Evolutionary conservation across 331 rosid species (phyloP).

Genomic region (Malus hybrid): DNA sequence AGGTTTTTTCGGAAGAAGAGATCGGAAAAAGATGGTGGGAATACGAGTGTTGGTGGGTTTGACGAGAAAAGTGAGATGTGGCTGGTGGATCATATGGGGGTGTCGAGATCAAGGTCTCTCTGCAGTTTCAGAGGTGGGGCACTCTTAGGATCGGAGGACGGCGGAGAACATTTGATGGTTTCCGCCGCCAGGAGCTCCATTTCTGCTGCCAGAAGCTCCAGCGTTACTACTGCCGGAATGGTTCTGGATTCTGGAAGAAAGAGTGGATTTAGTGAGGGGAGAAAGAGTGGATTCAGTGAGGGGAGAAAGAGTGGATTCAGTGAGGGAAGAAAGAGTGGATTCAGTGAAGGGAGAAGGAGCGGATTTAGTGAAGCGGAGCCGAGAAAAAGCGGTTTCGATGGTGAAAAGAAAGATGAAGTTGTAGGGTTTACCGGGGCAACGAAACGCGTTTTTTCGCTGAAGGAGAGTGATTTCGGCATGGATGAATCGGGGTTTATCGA

Average conservation of each 20-base stretch:
- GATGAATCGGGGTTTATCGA: slow-evolving; percentile 89
- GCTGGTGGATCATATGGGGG: slow-evolving; percentile 57
- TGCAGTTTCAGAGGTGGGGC: slow-evolving; percentile 80
- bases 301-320: slow-evolving; percentile 35
- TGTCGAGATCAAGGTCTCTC: slow-evolving; percentile 87
- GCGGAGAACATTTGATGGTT: slow-evolving; percentile 47
- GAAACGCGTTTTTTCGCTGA: slow-evolving; percentile 71
- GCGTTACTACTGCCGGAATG: slow-evolving; percentile 74
- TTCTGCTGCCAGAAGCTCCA: slow-evolving; percentile 87
- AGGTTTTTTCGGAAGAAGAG: slow-evolving; percentile 69
- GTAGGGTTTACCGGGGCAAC: slow-evolving; percentile 38
- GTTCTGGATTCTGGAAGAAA: slow-evolving; percentile 75
- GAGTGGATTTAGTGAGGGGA: slow-evolving; percentile 57
- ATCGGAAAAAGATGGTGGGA: slow-evolving; percentile 46
- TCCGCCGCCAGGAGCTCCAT: slow-evolving; percentile 90
- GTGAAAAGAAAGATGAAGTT: slow-evolving; percentile 26
- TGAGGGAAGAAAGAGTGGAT: slow-evolving; percentile 57
- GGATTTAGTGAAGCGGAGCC: slow-evolving; percentile 4
- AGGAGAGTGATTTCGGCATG: slow-evolving; percentile 86
- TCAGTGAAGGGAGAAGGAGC: slow-evolving; percentile 40
- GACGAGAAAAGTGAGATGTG: slow-evolving; percentile 70
- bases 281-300: no score
- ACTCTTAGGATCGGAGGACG: slow-evolving; percentile 71
- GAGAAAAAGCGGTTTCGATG: slow-evolving; percentile 16
- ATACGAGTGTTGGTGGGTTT: slow-evolving; percentile 56